phyloP scores from a whole-genome alignment of 345 rosid genomes.

The Brassica cretica region DNA sequence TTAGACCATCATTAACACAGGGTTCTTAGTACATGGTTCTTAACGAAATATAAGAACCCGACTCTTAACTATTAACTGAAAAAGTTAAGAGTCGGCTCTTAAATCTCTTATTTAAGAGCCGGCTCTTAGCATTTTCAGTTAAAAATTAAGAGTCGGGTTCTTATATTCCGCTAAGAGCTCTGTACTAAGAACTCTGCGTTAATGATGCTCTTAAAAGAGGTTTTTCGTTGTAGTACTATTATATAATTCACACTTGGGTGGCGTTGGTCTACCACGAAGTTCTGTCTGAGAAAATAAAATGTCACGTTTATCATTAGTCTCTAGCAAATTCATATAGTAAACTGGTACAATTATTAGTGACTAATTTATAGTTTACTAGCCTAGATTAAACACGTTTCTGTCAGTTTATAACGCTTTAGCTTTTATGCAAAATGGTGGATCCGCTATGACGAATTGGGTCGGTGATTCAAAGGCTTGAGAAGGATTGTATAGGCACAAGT shows the following conservation, averaged over 20 bases:
- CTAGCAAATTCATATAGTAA: background rate
- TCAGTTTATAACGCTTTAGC: background rate
- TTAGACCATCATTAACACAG: too few species aligned
- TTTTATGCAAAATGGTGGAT: background rate
- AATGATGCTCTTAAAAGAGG: too few species aligned
- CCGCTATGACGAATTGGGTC: background rate
- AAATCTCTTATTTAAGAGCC: too few species aligned
- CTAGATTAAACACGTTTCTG: background rate
- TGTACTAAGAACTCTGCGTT: too few species aligned
- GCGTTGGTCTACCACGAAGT: slow-evolving; percentile 15
- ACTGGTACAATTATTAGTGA: background rate
- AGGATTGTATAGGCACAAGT: background rate
- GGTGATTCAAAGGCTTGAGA: background rate
- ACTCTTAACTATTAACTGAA: too few species aligned
- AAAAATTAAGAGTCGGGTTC: too few species aligned
- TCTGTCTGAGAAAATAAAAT: background rate
- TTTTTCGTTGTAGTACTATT: background rate
- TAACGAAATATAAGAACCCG: too few species aligned
- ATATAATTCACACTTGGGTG: slow-evolving; percentile 27
- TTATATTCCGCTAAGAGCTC: too few species aligned
- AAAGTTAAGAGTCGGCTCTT: too few species aligned
- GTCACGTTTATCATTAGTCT: background rate
- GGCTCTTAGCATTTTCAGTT: too few species aligned
- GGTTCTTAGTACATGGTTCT: too few species aligned
- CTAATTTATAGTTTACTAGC: background rate